Base-by-base conservation (phyloP, 257 asterid genomes). In the Solanum verrucosum region DNA sequence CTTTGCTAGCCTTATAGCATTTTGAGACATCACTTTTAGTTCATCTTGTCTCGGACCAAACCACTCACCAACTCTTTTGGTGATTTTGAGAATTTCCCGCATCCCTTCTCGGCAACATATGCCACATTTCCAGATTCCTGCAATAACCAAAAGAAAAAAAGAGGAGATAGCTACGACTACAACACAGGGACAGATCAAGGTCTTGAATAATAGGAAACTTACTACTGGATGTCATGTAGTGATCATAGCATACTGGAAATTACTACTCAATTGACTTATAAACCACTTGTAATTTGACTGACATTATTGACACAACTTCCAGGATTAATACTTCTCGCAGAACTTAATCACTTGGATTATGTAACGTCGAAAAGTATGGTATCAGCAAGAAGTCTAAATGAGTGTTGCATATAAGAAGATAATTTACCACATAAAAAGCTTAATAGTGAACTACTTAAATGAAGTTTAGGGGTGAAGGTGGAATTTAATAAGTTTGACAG, bases 21-120 rank as follows among this genome's bases (percentile, higher is more conserved):
- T 96, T 49, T 1, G 59, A 49, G 59, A 49, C 59, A 15, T 49
- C 21, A 15, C 8, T 46, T 46, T 46, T 1, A 1, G 6, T 49
- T 49, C 99, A 27, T 92, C 94, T 87, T 91, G 93, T 86, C 90
- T 96, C 2, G 98, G 96, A 87, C 99, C 99, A 84, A 97, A 97
- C 99, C 99, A 97, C 20, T 92, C 87, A 5, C 91, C 93, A 59
- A 97, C 99, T 35, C 59, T 49, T 49, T 49, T 49, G 59, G 7
- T 49, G 7, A 15, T 49, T 49, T 49, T 49, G 21, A 49, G 21
- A 49, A 49, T 49, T 49, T 15, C 21, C 59, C 3, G 21, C 59
- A 49, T 49, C 59, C 59, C 3, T 49, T 49, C 59, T 49, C 8
- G 3, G 15, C 3, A 15, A 49, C 21, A 49, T 49, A 2, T 49